These are phyloP conservation scores for Pyricularia pennisetigena DNA, from an alignment of 2,329 filamentous ascomycete genomes.

Conservation along the genomic window DNA sequence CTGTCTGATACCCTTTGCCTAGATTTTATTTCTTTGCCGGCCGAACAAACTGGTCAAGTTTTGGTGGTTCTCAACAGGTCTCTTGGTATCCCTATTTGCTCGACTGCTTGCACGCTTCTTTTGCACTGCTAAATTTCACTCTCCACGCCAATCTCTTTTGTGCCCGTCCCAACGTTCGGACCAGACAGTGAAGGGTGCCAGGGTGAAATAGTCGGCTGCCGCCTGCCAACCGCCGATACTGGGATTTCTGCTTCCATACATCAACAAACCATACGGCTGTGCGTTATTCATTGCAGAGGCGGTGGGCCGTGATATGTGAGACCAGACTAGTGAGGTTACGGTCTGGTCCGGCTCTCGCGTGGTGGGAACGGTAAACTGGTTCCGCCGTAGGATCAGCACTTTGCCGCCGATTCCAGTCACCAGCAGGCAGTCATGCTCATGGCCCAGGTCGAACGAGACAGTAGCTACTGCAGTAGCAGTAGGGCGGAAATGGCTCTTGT, in stretches of 20 bases:
- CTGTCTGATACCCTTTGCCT: neutral
- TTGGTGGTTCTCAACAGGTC: no score
- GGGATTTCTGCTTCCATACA: neutral
- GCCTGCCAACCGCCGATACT: neutral
- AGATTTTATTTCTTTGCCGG: neutral
- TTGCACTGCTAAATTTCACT: neutral
- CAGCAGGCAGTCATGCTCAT: neutral
- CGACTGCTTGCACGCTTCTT: neutral
- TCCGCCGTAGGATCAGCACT: neutral
- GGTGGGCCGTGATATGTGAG: neutral
- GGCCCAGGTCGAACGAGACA: neutral
- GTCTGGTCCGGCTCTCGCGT: neutral
- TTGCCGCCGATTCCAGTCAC: neutral
- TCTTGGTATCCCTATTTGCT: neutral
- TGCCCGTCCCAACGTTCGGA: neutral
- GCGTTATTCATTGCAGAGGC: slow-evolving; percentile 1
- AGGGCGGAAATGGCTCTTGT: neutral
- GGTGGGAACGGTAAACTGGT: neutral
- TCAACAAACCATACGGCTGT: neutral
- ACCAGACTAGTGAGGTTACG: neutral
- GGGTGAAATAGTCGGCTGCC: neutral
- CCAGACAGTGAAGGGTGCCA: neutral
- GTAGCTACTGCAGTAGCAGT: neutral
- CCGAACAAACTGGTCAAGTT: neutral
- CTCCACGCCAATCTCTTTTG: neutral